phyloP scores from a whole-genome alignment of 495 filamentous ascomycete genomes.

The Podospora pseudocomata region DNA sequence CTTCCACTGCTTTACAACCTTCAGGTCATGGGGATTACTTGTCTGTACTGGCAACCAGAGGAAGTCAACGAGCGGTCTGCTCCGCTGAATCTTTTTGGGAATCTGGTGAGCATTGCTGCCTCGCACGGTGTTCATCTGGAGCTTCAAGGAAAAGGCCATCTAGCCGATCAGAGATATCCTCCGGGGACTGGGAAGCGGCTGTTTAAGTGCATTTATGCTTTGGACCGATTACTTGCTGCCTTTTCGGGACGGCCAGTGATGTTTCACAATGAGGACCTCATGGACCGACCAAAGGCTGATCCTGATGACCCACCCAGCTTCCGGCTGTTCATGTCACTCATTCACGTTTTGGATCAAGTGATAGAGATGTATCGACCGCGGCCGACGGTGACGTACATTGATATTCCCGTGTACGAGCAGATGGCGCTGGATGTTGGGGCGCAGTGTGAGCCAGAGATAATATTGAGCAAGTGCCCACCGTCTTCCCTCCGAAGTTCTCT shows the following conservation, averaged over 20 bases:
- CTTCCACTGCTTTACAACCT: constrained; percentile 20
- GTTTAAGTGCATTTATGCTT: constrained; percentile 65
- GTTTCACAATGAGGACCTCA: constrained; percentile 63
- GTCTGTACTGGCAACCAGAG: constrained; percentile 32
- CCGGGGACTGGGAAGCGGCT: constrained; percentile 28
- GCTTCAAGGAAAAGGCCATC: not conserved
- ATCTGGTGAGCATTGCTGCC: constrained; percentile 54
- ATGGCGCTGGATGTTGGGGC: constrained; percentile 51
- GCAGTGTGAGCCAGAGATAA: constrained; percentile 35
- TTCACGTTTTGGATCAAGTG: constrained; percentile 57
- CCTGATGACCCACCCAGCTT: constrained; percentile 41
- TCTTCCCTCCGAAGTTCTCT: constrained; percentile 28
- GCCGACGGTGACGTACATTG: constrained; percentile 45
- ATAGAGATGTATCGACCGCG: constrained; percentile 65
- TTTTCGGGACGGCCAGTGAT: constrained; percentile 63
- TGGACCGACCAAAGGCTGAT: constrained; percentile 32
- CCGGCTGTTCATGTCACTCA: constrained; percentile 44
- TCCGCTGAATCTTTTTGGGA: constrained; percentile 20
- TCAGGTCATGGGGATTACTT: constrained; percentile 25
- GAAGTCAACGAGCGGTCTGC: constrained; percentile 14
- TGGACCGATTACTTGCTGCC: constrained; percentile 62
- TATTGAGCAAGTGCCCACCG: constrained; percentile 45
- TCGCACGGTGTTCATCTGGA: constrained; percentile 60
- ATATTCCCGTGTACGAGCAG: constrained; percentile 65
- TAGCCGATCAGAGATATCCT: not conserved